Percentiles rank a stretch among this genome's conserved stretches.
These are phyloP conservation scores for Amauroascus niger DNA, from an alignment of 2,329 filamentous ascomycete species.

Conservation along the genomic window DNA sequence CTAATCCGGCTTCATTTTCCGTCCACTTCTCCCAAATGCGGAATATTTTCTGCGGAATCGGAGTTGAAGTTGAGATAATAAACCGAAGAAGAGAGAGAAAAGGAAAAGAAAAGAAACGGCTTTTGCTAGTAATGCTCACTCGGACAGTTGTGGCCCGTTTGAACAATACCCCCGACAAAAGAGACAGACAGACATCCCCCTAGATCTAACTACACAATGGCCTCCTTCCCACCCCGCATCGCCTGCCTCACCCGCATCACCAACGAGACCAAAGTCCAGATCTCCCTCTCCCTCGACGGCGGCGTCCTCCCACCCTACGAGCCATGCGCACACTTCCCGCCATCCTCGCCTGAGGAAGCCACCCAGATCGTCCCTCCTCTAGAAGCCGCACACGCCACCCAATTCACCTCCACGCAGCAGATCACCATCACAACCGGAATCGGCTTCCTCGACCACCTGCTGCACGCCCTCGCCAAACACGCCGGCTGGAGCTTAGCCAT, in stretches of 20 bases:
- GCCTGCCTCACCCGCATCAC: slow-evolving; percentile 77
- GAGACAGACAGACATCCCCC: too few species aligned
- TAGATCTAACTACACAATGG: background rate
- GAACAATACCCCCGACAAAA: too few species aligned
- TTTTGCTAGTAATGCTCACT: too few species aligned
- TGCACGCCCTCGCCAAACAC: slow-evolving; percentile 93
- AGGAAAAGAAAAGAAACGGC: too few species aligned
- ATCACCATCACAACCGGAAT: slow-evolving; percentile 89
- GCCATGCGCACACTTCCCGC: slow-evolving; percentile 46
- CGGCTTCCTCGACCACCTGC: slow-evolving; percentile 97
- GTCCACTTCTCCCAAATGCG: too few species aligned
- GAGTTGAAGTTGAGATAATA: too few species aligned
- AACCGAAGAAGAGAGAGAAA: too few species aligned
- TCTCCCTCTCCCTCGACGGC: slow-evolving; percentile 88
- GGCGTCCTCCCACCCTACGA: slow-evolving; percentile 47
- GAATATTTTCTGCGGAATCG: too few species aligned
- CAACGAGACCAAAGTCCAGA: slow-evolving; percentile 94
- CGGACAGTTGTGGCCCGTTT: too few species aligned
- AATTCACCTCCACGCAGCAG: slow-evolving; percentile 71
- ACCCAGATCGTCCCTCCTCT: slow-evolving; percentile 37
- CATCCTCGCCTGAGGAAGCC: slow-evolving; percentile 47
- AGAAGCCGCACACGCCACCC: slow-evolving; percentile 63
- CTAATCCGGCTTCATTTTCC: too few species aligned
- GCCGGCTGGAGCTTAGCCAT: slow-evolving; percentile 84
- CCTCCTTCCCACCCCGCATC: slow-evolving; percentile 51